A percentile compares a stretch with the other conserved stretches of the same genome.
Conservation (phyloP, 192 early-diverging fungal genomes). For the Dispira simplex region DNA sequence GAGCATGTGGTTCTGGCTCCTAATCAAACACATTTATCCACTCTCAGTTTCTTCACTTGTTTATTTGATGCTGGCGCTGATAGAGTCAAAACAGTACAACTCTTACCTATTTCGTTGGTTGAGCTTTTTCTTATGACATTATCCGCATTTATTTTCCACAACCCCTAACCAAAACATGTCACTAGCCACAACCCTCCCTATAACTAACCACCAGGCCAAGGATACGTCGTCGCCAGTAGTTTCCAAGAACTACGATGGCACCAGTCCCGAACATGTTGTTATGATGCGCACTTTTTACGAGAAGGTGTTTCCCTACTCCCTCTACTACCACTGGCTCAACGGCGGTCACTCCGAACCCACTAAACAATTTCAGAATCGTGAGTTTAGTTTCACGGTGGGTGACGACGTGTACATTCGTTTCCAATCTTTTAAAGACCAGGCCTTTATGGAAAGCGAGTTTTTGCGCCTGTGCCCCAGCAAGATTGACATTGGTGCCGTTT, state of each 20-base stretch:
- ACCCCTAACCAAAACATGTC: neutral
- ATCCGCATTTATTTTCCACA: neutral
- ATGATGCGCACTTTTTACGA: conserved; percentile 65
- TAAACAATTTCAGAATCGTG: conserved; percentile 67
- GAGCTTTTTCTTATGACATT: neutral
- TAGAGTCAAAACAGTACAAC: neutral
- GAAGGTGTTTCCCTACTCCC: conserved; percentile 68
- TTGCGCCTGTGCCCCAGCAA: conserved; percentile 65
- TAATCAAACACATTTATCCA: neutral
- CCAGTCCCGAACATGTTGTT: conserved; percentile 7
- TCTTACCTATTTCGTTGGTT: neutral
- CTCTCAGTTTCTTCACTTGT: neutral
- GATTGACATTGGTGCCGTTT: conserved; percentile 96
- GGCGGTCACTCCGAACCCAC: conserved; percentile 27
- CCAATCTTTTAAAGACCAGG: conserved; percentile 57
- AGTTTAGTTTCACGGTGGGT: conserved; percentile 80
- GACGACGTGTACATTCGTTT: conserved; percentile 78
- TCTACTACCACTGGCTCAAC: conserved; percentile 76
- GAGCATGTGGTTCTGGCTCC: neutral
- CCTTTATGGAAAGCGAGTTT: conserved; percentile 64
- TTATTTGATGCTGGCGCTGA: neutral
- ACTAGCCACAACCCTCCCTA: neutral
- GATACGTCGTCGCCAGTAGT: neutral
- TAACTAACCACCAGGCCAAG: neutral
- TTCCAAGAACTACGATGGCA: neutral